Base-by-base conservation (phyloP, 1,284 basidiomycete species). In the Malassezia equina region DNA sequence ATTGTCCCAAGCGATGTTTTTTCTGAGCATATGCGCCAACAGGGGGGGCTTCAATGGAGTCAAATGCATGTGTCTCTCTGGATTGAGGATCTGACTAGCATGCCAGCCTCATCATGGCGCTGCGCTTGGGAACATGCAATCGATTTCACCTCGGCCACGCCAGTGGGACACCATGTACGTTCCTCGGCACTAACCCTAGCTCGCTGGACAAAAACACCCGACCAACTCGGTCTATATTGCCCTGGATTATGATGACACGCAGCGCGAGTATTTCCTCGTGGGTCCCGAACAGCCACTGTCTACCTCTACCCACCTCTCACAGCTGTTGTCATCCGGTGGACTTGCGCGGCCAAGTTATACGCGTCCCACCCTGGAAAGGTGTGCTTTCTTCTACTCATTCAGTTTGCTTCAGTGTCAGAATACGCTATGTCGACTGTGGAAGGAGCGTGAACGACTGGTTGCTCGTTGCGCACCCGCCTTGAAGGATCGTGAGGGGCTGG, bases 111-210 rank as follows among this genome's bases (percentile, higher is more conserved):
- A 8, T 25, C 29, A 15, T 56, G 54, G 54, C 9, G 8, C 8
- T 51, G 54, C n/a, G 27, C 39, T 5, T 51, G 54, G 54, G 54
- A 56, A n/a, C n/a, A n/a, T 3, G 8, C 15, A 7, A 21, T 56
- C 2, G 39, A 56, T 33, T 34, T 56, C 11, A 17, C 23, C 7
- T 25, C 42, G 15, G 36, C 34, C n/a, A 19, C 29, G 25, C 25
- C 27, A 7, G n/a, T 45, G 3, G 41, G 27, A 6, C 5, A 7
- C 36, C 36, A 39, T 39, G 36, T 39, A 39, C 36, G 36, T 39
- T 5, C 17, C 19, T 12, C 17, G 4, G 8, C 17, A 11, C 25
- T 28, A 4, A 44, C 25, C 13, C 21, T 7, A 44, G 42, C 29
- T 28, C 17, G 42, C 27, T 13, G 42, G 25, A 4, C 42, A 19